Base-by-base conservation (phyloP, 495 filamentous ascomycete species). In the Xylaria flabelliformis region DNA sequence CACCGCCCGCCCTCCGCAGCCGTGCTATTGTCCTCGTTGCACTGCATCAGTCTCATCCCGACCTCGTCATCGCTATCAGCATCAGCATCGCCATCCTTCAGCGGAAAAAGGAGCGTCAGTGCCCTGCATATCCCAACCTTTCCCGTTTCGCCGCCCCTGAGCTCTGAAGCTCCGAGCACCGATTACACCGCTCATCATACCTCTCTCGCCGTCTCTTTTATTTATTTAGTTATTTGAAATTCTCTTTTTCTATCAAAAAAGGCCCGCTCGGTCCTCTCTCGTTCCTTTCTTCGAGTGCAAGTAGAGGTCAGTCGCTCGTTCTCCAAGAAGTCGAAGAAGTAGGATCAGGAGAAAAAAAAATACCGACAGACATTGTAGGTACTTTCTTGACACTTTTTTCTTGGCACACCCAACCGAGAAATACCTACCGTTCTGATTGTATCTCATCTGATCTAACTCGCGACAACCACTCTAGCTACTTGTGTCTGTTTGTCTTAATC, bases 171-270 rank as follows among this genome's bases (percentile, higher is more conserved):
- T 42, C 68, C 32, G 32, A 51, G 34, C 46, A 24, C 48, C 63
- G 70, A 72, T 48, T 71, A 71, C 59, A 63, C 59, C 69, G 62
- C 69, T 61, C 42, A 67, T 56, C 70, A 6, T 21, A 9, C 62
- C 36, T 42, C 62, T 50, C 39, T 56, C 9, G 26, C 59, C 70
- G 26, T 46, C 36, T 59, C 24, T 10, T 46, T 32, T 39, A n/a
- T 2, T 39, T 39, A 39, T 39, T 39, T 32, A n/a, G 46, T 61
- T 21, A 39, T 53, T 48, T 39, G 12, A 2, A 44, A 32, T 41
- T 46, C 5, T 19, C 9, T 51, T 26, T 51, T 53, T 42, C 39
- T 46, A 9, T 55, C 48, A 36, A 64, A 36, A 36, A 19, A 70
- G 69, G 36, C 62, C 56, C 50, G 21, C 44, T 70, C 62, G 65